Conservation (phyloP, 106 monocot species). For the Cymbidium sinense region DNA sequence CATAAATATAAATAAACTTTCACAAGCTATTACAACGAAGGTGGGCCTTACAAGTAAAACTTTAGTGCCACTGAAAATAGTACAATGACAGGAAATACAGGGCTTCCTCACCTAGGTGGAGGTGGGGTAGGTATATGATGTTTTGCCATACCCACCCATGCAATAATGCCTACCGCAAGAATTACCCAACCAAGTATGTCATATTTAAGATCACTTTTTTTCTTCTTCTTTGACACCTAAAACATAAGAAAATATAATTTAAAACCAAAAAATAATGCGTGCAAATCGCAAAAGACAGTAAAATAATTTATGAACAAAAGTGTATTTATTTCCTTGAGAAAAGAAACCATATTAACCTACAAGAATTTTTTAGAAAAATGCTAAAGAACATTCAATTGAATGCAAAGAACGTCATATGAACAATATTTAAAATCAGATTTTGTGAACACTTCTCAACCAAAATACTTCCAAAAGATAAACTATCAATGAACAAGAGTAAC, state of each 20-base stretch:
- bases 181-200: constrained; percentile 41
- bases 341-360: too few species aligned
- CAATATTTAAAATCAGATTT: too few species aligned
- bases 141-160: constrained; percentile 37
- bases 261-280: neutral
- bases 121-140: constrained; percentile 1
- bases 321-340: too few species aligned
- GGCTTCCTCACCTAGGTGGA: neutral
- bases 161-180: constrained; percentile 21
- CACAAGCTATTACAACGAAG: neutral
- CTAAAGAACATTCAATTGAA: too few species aligned
- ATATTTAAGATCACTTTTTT: constrained; percentile 26
- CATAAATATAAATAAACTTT: neutral
- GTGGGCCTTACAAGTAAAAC: neutral
- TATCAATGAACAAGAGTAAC: too few species aligned
- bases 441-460: too few species aligned
- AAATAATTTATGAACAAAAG: too few species aligned
- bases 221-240: constrained; percentile 23
- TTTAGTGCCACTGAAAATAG: neutral
- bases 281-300: neutral
- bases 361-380: too few species aligned
- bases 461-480: too few species aligned
- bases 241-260: neutral
- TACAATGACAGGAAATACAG: neutral
- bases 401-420: too few species aligned